Conservation (phyloP, 2,329 filamentous ascomycete species). For the Bipolaris gigantea region DNA sequence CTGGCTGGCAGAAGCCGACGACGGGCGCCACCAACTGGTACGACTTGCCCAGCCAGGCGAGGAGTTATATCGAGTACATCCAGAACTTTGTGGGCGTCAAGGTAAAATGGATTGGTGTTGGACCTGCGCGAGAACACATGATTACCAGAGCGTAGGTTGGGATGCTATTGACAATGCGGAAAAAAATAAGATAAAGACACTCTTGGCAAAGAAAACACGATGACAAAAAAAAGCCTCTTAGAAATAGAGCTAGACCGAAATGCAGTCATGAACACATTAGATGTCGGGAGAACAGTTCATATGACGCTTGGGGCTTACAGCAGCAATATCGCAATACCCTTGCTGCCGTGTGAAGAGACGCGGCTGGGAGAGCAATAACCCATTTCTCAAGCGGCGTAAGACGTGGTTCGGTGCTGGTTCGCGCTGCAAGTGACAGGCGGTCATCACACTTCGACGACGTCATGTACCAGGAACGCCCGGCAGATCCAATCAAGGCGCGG, state of each 20-base stretch:
- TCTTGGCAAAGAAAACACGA: neutral
- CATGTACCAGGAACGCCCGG: neutral
- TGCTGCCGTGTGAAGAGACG: neutral
- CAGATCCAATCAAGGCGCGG: neutral
- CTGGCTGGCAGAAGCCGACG: slow-evolving; percentile 69
- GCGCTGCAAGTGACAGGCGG: neutral
- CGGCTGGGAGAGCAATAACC: neutral
- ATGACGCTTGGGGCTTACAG: neutral
- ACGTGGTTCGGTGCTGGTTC: neutral
- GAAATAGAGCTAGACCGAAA: slow-evolving; percentile 11
- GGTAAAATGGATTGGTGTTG: slow-evolving; percentile 68
- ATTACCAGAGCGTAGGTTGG: slow-evolving; percentile 52
- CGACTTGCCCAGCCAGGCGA: slow-evolving; percentile 65
- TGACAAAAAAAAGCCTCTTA: neutral
- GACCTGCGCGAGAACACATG: slow-evolving; percentile 66
- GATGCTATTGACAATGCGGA: neutral
- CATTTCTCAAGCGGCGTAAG: neutral
- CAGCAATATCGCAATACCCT: neutral
- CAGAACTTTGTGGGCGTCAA: slow-evolving; percentile 66
- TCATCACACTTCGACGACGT: neutral
- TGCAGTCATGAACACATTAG: neutral
- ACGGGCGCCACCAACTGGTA: slow-evolving; percentile 62
- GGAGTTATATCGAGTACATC: slow-evolving; percentile 68
- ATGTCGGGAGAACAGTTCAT: neutral
- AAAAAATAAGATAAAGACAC: no score